Percentiles rank a stretch among this genome's conserved stretches.
phyloP scores from a whole-genome alignment of 192 early-diverging fungal species.

The Glomus cerebriforme region DNA sequence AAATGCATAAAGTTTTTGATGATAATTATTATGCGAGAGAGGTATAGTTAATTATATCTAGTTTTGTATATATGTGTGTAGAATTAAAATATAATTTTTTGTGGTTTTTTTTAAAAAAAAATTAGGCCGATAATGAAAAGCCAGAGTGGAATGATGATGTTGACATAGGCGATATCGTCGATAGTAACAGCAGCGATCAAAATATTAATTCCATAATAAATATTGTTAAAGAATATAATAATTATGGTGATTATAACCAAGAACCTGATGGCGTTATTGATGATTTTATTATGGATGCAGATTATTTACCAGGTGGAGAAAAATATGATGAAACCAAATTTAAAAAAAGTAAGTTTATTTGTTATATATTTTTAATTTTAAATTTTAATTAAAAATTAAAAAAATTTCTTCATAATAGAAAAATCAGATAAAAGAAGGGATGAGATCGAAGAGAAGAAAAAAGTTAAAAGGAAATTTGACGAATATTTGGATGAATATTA shows the following conservation, averaged over 20 bases:
- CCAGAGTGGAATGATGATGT: slow-evolving; percentile 90
- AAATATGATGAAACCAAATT: slow-evolving; percentile 47
- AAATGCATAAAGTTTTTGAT: slow-evolving; percentile 82
- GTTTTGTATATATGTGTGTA: no score
- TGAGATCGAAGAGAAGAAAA: slow-evolving; percentile 41
- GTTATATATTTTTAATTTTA: slow-evolving; percentile 14
- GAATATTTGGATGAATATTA: slow-evolving; percentile 90
- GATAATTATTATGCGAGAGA: slow-evolving; percentile 65
- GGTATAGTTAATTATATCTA: slow-evolving; percentile 14
- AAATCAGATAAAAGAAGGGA: neutral
- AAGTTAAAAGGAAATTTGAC: slow-evolving; percentile 55
- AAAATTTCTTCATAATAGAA: neutral
- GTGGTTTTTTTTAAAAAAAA: neutral
- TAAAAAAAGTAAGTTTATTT: slow-evolving; percentile 29
- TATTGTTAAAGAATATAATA: slow-evolving; percentile 39
- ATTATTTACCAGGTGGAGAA: slow-evolving; percentile 77
- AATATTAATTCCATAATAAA: slow-evolving; percentile 2
- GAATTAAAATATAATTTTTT: no score
- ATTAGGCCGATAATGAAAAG: slow-evolving; percentile 63
- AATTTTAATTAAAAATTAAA: slow-evolving; percentile 10
- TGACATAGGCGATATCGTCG: slow-evolving; percentile 64
- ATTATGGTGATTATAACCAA: slow-evolving; percentile 44
- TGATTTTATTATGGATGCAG: slow-evolving; percentile 90
- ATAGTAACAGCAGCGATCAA: slow-evolving; percentile 25
- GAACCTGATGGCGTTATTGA: slow-evolving; percentile 44